Base-by-base conservation (phyloP, 768 basidiomycete genomes). In the Leccinum boreale region DNA sequence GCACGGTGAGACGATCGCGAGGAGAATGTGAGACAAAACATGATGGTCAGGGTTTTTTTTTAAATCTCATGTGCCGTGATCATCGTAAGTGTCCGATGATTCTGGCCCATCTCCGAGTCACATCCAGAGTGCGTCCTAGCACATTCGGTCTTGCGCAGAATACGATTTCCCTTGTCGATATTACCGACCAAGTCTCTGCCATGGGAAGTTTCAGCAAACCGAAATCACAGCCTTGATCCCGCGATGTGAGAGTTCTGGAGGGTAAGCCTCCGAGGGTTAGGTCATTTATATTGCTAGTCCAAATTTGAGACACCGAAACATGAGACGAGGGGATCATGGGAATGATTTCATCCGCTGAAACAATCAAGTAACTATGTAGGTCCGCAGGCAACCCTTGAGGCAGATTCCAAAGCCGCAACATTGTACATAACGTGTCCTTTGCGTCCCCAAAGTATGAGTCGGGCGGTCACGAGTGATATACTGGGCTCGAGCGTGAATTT, bases 121-220 rank as follows among this genome's bases (percentile, higher is more conserved):
- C 73, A 45, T 76, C 62, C 24, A 83, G 66, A 2, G 17, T 8
- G 79, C 78, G 15, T 26, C 75, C 75, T 8, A 82, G 61, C 7
- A 79, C 79, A 64, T 85, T 85, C 2, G 81, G 76, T 1, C 82
- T 81, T 83, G 42, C 14, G 5, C 14, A 10, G 26, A 5, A 21
- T 12, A 36, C 4, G 9, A 12, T 19, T n/a, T 33, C 21, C 33
- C 21, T 50, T 21, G 12, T 53, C 29, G 11, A 26, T 39, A 39
- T 36, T 36, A 3, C 7, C 0, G 28, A 28, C 28, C 33, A 35
- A 35, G 33, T 35, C 33, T 39, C 36, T 39, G 17, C 3, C 36
- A 39, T 39, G 36, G 17, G 11, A 35, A 17, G 36, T 17, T 1
- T 39, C 1, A 39, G 35, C 14, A 17, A 36, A 36, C 35, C 15